Conservation (phyloP, 345 rosid genomes). For the Euphorbia pulcherrima region DNA sequence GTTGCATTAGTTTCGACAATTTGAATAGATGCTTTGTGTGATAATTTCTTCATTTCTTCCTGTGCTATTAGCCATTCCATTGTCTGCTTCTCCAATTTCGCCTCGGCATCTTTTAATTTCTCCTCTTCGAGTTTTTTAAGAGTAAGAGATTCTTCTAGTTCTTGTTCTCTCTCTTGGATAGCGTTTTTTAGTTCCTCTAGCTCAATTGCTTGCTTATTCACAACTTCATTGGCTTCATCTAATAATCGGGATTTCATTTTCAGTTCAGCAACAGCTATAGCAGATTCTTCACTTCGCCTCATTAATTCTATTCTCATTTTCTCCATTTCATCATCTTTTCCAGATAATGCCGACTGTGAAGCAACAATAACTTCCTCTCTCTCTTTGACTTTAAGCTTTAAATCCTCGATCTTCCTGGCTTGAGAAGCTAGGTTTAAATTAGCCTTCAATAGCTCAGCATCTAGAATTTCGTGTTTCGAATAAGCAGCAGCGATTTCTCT, state of each 20-base stretch:
- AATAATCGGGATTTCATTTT: slow-evolving; percentile 51
- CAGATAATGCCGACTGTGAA: slow-evolving; percentile 37
- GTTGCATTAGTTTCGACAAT: slow-evolving; percentile 49
- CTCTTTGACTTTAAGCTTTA: slow-evolving; percentile 50
- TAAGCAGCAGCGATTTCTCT: slow-evolving; percentile 40
- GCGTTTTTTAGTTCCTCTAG: slow-evolving; percentile 47
- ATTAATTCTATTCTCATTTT: slow-evolving; percentile 46
- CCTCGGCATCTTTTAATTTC: slow-evolving; percentile 54
- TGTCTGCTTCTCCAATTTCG: slow-evolving; percentile 60
- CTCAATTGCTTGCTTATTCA: slow-evolving; percentile 59
- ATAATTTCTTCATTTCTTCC: slow-evolving; percentile 55
- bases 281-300: slow-evolving; percentile 47
- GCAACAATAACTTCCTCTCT: slow-evolving; percentile 48
- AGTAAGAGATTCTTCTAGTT: slow-evolving; percentile 42
- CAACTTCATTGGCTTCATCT: slow-evolving; percentile 55
- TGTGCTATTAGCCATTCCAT: slow-evolving; percentile 64
- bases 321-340: slow-evolving; percentile 54
- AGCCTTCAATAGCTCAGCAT: slow-evolving; percentile 50
- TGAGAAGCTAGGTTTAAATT: slow-evolving; percentile 57
- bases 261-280: slow-evolving; percentile 41
- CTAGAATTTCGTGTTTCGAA: slow-evolving; percentile 53
- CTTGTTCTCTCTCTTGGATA: slow-evolving; percentile 57
- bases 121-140: slow-evolving; percentile 52
- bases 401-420: slow-evolving; percentile 61
- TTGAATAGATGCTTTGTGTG: slow-evolving; percentile 39